A percentile compares a stretch with the other conserved stretches of the same genome.
phyloP scores from a whole-genome alignment of 2,329 filamentous ascomycete species.

The Zarea fungicola region DNA sequence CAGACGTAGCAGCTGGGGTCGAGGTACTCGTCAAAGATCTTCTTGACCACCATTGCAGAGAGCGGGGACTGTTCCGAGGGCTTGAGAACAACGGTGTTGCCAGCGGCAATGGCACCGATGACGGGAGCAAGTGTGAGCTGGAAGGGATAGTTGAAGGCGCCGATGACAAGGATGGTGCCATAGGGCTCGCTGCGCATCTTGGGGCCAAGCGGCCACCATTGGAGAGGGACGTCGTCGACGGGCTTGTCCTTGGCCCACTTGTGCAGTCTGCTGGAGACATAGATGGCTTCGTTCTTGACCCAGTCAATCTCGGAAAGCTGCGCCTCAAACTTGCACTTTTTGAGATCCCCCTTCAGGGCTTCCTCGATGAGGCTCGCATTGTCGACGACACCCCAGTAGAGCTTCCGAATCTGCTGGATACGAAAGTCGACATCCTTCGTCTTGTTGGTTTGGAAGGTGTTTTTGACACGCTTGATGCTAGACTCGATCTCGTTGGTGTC shows the following conservation, averaged over 20 bases:
- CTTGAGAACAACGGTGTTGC: constrained; percentile 86
- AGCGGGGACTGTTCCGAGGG: constrained; percentile 78
- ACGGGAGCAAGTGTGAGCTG: constrained; percentile 73
- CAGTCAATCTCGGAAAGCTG: constrained; percentile 71
- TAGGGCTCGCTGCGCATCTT: constrained; percentile 83
- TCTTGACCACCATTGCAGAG: constrained; percentile 72
- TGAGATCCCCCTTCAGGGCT: constrained; percentile 71
- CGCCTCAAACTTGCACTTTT: constrained; percentile 72
- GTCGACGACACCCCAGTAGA: constrained; percentile 90
- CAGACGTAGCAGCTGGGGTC: constrained; percentile 72
- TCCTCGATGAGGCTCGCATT: constrained; percentile 66
- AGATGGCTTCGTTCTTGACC: constrained; percentile 75
- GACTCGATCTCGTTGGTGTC: constrained; percentile 60
- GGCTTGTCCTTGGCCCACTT: constrained; percentile 80
- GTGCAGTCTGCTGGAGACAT: constrained; percentile 70
- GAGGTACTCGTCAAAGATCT: constrained; percentile 69
- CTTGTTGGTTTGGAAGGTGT: constrained; percentile 71
- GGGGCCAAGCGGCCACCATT: constrained; percentile 64
- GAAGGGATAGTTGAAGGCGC: constrained; percentile 91
- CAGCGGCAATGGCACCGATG: constrained; percentile 85
- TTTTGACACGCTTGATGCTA: constrained; percentile 55
- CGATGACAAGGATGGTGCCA: constrained; percentile 78
- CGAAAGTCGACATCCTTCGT: constrained; percentile 81
- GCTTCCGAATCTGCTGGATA: constrained; percentile 79
- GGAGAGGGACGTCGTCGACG: constrained; percentile 62